These are phyloP conservation scores for Isoetes taiwanensis DNA, from an alignment of 75 land plant genomes.

Conservation along the genomic window DNA sequence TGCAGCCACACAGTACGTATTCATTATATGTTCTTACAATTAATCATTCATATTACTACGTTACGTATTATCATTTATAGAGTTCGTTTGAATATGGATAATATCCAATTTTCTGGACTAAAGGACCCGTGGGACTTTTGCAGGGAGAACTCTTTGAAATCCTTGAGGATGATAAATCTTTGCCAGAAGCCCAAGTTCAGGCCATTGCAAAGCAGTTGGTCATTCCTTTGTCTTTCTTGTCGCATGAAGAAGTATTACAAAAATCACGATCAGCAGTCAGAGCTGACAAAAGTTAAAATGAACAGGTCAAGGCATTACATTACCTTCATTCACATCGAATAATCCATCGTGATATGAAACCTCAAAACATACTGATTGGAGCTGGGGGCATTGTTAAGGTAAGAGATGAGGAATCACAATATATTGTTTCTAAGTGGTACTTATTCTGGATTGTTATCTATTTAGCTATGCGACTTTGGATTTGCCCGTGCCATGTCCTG, in stretches of 20 bases:
- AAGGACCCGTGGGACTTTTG: conserved; percentile 2
- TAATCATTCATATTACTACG: too few relatives aligned
- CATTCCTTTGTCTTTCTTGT: conserved; percentile 6
- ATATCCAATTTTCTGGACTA: too few relatives aligned
- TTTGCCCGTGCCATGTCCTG: conserved; percentile 4
- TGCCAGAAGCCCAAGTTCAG: conserved; percentile 97
- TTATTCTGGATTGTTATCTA: too few relatives aligned
- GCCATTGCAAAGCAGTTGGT: conserved; percentile 98
- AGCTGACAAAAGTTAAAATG: neutral
- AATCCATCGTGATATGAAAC: conserved; percentile 99
- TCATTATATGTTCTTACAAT: too few relatives aligned
- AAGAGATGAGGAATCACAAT: too few relatives aligned
- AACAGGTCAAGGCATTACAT: conserved; percentile 82
- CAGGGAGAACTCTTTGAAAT: conserved; percentile 98
- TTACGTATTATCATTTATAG: too few relatives aligned
- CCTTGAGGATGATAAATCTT: conserved; percentile 90
- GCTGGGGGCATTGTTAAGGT: conserved; percentile 95
- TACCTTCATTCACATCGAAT: conserved; percentile 95
- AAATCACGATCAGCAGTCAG: neutral
- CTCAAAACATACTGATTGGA: conserved; percentile 96
- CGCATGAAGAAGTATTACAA: neutral
- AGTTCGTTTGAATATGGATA: too few relatives aligned
- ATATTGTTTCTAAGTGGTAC: neutral
- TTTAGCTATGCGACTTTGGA: conserved; percentile 11
- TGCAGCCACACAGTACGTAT: too few relatives aligned